phyloP scores from a whole-genome alignment of 345 rosid species.

The Aurinia saxatilis region DNA sequence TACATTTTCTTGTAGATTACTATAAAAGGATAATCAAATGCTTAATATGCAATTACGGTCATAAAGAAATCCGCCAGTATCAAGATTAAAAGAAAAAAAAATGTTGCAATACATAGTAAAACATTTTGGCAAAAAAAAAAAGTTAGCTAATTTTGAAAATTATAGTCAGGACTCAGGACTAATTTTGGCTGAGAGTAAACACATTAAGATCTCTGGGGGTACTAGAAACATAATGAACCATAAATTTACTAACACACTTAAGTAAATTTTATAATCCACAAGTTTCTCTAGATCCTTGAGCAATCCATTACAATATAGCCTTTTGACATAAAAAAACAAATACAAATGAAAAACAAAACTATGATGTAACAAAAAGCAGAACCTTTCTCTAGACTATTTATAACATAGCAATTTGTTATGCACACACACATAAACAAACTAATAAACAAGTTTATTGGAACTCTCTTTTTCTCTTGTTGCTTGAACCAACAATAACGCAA shows the following conservation, averaged over 20 bases:
- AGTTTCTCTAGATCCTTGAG: background rate
- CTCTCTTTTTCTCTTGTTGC: background rate
- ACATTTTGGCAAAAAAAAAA: no score
- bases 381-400: background rate
- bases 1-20: background rate
- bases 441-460: constrained; percentile 24
- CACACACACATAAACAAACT: constrained; percentile 9
- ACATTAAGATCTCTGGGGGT: background rate
- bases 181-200: no score
- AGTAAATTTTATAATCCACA: background rate
- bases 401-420: background rate
- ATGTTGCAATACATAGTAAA: no score
- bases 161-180: no score
- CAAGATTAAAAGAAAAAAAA: no score
- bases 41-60: no score
- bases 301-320: constrained; percentile 2
- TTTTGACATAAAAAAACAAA: background rate
- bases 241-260: background rate
- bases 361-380: constrained; percentile 16
- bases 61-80: no score
- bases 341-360: background rate
- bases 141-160: no score
- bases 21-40: no score
- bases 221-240: background rate
- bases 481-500: constrained; percentile 16